Evolutionary conservation across 164 flowering plant species (phyloP).

Genomic region (Magnolia kwangsiensis): DNA sequence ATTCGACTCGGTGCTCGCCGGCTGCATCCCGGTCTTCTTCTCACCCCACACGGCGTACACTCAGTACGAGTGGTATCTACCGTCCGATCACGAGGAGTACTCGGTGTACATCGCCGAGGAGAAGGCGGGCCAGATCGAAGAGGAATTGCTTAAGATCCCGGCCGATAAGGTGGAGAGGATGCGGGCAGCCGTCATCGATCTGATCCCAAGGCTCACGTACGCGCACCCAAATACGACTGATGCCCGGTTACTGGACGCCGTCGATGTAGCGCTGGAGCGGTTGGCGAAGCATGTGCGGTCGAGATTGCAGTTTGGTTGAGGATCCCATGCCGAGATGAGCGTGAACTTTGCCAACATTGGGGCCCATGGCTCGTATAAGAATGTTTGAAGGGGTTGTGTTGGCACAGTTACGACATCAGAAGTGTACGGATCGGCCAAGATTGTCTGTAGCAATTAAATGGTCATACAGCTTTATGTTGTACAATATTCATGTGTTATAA

Average conservation of each 20-base stretch:
- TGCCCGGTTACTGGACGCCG: conserved; percentile 36
- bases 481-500: too few relatives aligned
- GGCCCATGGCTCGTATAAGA: too few relatives aligned
- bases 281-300: conserved; percentile 24
- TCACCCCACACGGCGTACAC: conserved; percentile 58
- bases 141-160: conserved; percentile 31
- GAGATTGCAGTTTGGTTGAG: background rate
- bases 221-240: conserved; percentile 42
- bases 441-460: too few relatives aligned
- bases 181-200: conserved; percentile 35
- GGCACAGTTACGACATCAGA: too few relatives aligned
- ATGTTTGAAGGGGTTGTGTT: too few relatives aligned
- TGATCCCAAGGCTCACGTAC: conserved; percentile 56
- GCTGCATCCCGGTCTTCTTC: conserved; percentile 71
- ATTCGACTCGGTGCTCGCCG: conserved; percentile 56
- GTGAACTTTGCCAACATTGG: too few relatives aligned
- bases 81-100: conserved; percentile 29
- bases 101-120: conserved; percentile 43
- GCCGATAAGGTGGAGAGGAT: conserved; percentile 27
- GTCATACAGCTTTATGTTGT: too few relatives aligned
- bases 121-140: conserved; percentile 22
- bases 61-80: conserved; percentile 59
- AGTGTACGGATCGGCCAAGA: too few relatives aligned
- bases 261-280: conserved; percentile 39
- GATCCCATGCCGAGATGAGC: too few relatives aligned